Base-by-base conservation (phyloP, 495 filamentous ascomycete species). In the Jackrogersella minutella region DNA sequence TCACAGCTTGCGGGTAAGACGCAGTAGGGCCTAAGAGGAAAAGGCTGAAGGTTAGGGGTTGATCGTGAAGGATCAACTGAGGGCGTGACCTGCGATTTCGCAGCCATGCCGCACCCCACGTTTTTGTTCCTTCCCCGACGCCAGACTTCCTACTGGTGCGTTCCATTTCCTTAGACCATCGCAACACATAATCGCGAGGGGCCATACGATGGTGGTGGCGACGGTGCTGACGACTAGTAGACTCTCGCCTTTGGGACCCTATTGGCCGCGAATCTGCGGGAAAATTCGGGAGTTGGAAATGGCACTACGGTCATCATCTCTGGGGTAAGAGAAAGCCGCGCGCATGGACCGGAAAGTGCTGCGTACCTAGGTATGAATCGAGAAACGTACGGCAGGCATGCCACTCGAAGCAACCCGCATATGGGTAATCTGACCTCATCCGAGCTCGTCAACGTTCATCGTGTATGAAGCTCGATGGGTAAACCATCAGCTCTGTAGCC, bases 61-160 rank as follows among this genome's bases (percentile, higher is more conserved):
- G 66, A 65, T 69, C 60, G 60, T 64, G 55, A 64, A 64, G 66
- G 60, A 69, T 69, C 37, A 69, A 34, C 61, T 56, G 52, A 6
- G 49, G 43, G 56, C 56, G 66, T 64, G 55, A 64, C 60, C 49
- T 28, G 66, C 66, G 60, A 64, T 46, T 63, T 51, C 49, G 47
- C 47, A 58, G 47, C 59, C 47, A 49, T 36, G 46, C 37, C 10
- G 11, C 36, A 69, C 66, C 66, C 66, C 66, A 65, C 66, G 61
- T 58, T 65, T 62, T 28, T 52, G 16, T 30, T n/a, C 24, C 33
- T 33, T 60, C 50, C 24, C 44, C 22, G 33, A 36, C 41, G 41
- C 17, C 26, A 51, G 16, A 8, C 47, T 65, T 53, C 7, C 40
- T 64, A 69, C 66, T 69, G 66, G 66, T 62, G 61, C 66, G 46